Conservation (phyloP, 192 early-diverging fungal species). For the Backusella australiensis region DNA sequence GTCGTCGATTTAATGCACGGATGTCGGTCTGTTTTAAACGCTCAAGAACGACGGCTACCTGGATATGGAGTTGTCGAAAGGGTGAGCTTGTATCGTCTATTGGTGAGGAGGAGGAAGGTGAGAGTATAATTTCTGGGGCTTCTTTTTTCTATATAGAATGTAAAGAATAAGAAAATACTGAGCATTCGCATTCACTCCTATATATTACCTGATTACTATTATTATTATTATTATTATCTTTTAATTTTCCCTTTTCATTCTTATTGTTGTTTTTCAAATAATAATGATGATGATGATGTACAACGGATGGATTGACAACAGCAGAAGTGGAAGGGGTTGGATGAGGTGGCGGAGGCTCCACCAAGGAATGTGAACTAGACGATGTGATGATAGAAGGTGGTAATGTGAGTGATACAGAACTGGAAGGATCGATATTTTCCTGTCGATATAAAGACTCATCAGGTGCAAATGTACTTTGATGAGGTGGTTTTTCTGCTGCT, state of each 20-base stretch:
- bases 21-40: conserved; percentile 49
- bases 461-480: not conserved
- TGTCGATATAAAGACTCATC: not conserved
- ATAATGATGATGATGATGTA: conserved; percentile 38
- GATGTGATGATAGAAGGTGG: not conserved
- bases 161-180: not conserved
- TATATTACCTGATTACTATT: not conserved
- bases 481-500: not conserved
- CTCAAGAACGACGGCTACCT: not conserved
- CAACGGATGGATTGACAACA: conserved; percentile 8
- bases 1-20: conserved; percentile 47
- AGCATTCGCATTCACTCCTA: too few relatives aligned
- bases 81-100: not conserved
- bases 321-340: conserved; percentile 10
- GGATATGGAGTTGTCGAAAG: not conserved
- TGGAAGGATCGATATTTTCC: not conserved
- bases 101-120: not conserved
- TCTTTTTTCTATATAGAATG: not conserved
- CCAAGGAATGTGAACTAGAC: not conserved
- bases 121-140: not conserved
- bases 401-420: not conserved
- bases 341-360: conserved; percentile 7
- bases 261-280: conserved; percentile 18
- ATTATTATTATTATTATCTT: not conserved
- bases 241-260: conserved; percentile 13